A percentile compares a stretch with the other conserved stretches of the same genome.
These are phyloP conservation scores for Phellinidium pouzarii DNA, from an alignment of 1,284 basidiomycete species.

Conservation along the genomic window DNA sequence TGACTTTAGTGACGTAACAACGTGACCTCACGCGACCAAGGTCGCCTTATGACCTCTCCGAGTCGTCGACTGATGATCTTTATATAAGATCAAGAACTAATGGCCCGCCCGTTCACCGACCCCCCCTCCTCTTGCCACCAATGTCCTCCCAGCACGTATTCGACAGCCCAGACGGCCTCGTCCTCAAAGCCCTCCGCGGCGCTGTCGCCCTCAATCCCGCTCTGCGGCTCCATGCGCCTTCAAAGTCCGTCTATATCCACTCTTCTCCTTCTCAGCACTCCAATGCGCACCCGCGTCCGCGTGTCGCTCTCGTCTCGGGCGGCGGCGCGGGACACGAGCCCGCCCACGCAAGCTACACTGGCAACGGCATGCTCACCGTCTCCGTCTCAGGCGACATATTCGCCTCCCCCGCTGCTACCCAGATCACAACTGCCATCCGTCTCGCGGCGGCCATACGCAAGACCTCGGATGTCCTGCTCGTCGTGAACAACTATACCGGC, in stretches of 20 bases:
- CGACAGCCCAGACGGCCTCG: constrained; percentile 42
- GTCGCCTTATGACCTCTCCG: too few relatives aligned
- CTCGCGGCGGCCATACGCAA: constrained; percentile 32
- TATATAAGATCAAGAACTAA: too few relatives aligned
- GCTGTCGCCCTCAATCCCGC: constrained; percentile 45
- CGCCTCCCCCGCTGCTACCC: constrained; percentile 56
- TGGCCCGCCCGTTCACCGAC: too few relatives aligned
- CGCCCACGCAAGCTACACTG: constrained; percentile 54
- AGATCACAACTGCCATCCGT: constrained; percentile 47
- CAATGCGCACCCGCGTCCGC: constrained; percentile 26
- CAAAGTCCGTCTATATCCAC: constrained; percentile 38
- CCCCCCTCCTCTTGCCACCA: background rate
- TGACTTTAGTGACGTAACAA: too few relatives aligned
- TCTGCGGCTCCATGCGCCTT: constrained; percentile 41
- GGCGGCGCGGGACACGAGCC: constrained; percentile 70
- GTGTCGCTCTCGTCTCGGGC: constrained; percentile 54
- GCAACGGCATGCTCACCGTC: constrained; percentile 51
- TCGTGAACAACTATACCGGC: constrained; percentile 47
- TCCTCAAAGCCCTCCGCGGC: constrained; percentile 48
- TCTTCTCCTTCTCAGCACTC: too few relatives aligned
- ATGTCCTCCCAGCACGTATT: constrained; percentile 39
- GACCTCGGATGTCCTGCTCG: constrained; percentile 31
- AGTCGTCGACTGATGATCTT: too few relatives aligned
- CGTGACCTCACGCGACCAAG: too few relatives aligned
- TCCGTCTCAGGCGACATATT: constrained; percentile 60